Evolutionary conservation across 2,329 filamentous ascomycete genomes (phyloP), one percentile per base, ranked within the genome.

Genomic region (Sporothrix brasiliensis): DNA sequence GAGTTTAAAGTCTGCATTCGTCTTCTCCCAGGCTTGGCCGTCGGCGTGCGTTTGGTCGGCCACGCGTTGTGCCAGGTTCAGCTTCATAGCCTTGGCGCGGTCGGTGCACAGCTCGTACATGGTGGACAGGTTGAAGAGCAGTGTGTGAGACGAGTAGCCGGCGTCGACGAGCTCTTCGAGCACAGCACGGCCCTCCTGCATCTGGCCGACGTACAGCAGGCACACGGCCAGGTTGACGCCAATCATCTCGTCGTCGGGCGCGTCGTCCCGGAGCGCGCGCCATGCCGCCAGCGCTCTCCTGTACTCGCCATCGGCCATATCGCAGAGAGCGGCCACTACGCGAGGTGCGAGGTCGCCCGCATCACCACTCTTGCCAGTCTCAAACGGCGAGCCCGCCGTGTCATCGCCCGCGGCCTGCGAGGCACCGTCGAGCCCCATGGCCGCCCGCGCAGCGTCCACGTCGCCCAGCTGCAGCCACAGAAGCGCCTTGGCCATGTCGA

Each of bases 61-160:
- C 21, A 95, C 84, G 67, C 85, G 86, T 75, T 93, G 91, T 1
- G 91, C 89, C 21, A 98, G 82, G 34, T 82, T 83, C 41, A 87
- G 79, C 83, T 98, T 98, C 75, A 91, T 80, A 14, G 85, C 85
- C 65, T 87, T 83, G 54, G 92, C 87, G 73, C 87, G 86, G 75
- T 98, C 94, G 0, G 92, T 94, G 77, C 92, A 95, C 9, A 98
- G 85, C 80, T 98, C 95, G 78, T 97, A 98, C 75, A 97, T 88
- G 0, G 94, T 98, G 13, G 90, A 89, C 14, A 99, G 80, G 78
- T 98, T 98, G 80, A 97, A 97, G 0, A 96, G 87, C 2, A 97
- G 81, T 0, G 92, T 92, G 73, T 92, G 89, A 71, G 94, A 97
- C 0, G 88, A 87, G 53, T 87, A 83, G 1, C 89, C 87, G 0